A percentile compares a stretch with the other conserved stretches of the same genome.
Conservation (phyloP, 805 yeast species). For the Kluyveromyces wickerhamii region DNA sequence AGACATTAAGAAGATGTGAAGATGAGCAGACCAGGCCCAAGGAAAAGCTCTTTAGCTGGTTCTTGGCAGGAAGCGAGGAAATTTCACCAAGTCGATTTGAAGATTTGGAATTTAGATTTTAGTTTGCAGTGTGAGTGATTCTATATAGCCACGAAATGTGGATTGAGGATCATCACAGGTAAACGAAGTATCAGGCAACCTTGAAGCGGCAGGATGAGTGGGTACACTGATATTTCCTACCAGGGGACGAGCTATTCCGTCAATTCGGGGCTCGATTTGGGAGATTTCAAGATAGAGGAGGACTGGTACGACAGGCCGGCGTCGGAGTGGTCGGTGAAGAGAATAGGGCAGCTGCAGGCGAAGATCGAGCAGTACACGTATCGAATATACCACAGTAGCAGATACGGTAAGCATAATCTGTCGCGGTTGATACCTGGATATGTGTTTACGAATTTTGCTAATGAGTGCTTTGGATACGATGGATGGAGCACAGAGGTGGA, state of each 20-base stretch:
- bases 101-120: too few relatives aligned
- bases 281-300: constrained; percentile 24
- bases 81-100: too few relatives aligned
- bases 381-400: constrained; percentile 20
- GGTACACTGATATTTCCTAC: constrained; percentile 12
- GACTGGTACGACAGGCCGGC: constrained; percentile 33
- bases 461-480: constrained; percentile 45
- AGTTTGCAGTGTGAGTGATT: too few relatives aligned
- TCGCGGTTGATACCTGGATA: constrained; percentile 29
- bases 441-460: constrained; percentile 35
- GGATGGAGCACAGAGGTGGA: constrained; percentile 48
- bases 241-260: constrained; percentile 15
- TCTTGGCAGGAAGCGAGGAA: too few relatives aligned
- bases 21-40: too few relatives aligned
- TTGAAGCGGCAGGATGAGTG: too few relatives aligned
- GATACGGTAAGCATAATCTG: constrained; percentile 22
- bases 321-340: constrained; percentile 39
- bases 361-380: constrained; percentile 34
- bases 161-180: too few relatives aligned
- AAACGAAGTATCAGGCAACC: too few relatives aligned
- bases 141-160: too few relatives aligned
- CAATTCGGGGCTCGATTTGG: constrained; percentile 15
- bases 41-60: too few relatives aligned
- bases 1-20: too few relatives aligned
- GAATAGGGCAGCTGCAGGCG: constrained; percentile 42